phyloP scores from a whole-genome alignment of 352 stramenopile genomes.

The Saprolegnia parasitica region DNA sequence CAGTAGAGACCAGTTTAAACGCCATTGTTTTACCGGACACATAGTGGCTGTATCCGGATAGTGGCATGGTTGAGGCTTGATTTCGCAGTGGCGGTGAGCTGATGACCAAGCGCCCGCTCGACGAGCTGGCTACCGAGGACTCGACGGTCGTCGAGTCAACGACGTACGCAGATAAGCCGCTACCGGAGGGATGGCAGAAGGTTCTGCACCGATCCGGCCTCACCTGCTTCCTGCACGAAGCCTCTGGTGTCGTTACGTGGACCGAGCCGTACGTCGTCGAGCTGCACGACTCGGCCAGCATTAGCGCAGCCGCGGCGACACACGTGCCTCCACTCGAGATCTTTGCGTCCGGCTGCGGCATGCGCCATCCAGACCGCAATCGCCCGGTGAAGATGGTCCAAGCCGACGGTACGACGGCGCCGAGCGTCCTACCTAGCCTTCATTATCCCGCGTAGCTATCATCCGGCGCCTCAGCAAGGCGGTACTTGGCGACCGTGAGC shows the following conservation, averaged over 20 bases:
- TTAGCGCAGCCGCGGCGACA: slow-evolving; percentile 39
- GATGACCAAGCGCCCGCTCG: neutral
- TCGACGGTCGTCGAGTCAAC: neutral
- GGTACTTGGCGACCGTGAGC: neutral
- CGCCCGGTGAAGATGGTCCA: slow-evolving; percentile 29
- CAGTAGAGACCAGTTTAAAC: too few relatives aligned
- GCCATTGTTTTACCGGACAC: too few relatives aligned
- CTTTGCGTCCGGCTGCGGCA: slow-evolving; percentile 34
- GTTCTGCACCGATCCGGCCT: slow-evolving; percentile 63
- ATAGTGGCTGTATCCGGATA: neutral
- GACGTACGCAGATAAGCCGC: neutral
- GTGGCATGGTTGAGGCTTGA: neutral
- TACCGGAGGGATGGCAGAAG: slow-evolving; percentile 59
- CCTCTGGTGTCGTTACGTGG: slow-evolving; percentile 57
- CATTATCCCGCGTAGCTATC: slow-evolving; percentile 5
- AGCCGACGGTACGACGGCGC: slow-evolving; percentile 13
- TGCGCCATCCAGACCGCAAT: slow-evolving; percentile 11
- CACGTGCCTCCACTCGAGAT: slow-evolving; percentile 66
- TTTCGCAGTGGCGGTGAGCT: neutral
- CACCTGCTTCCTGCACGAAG: slow-evolving; percentile 61
- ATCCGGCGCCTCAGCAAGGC: slow-evolving; percentile 1
- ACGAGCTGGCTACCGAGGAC: neutral
- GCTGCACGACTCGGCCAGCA: neutral
- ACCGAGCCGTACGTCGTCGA: slow-evolving; percentile 48
- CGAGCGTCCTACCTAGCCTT: neutral